phyloP scores from a whole-genome alignment of 371 early-diverging fungal species.

The Enterospora canceri region DNA sequence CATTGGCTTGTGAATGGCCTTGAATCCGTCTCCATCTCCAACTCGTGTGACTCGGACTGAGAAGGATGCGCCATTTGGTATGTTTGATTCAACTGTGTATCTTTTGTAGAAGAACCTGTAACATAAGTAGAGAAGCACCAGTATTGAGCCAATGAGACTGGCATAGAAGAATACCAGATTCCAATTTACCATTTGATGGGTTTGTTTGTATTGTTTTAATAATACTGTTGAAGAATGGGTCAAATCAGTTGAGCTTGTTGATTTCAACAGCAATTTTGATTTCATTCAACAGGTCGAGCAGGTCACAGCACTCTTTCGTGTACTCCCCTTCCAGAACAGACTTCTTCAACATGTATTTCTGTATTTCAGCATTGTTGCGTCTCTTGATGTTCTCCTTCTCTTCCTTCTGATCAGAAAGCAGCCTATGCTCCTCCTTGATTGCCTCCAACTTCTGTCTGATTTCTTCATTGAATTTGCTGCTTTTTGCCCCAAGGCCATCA shows the following conservation, averaged over 20 bases:
- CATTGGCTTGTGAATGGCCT: constrained; percentile 22
- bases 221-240: no score
- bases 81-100: background rate
- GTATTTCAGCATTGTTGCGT: constrained; percentile 34
- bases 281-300: background rate
- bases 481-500: constrained; percentile 25
- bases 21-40: constrained; percentile 44
- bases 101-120: background rate
- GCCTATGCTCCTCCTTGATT: constrained; percentile 30
- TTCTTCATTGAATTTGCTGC: constrained; percentile 29
- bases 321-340: constrained; percentile 1
- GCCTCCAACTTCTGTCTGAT: constrained; percentile 26
- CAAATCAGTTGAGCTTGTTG: no score
- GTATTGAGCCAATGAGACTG: no score
- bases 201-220: no score
- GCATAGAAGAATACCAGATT: no score
- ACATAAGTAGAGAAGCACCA: background rate
- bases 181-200: no score
- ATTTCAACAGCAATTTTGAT: constrained; percentile 4
- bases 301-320: constrained; percentile 6
- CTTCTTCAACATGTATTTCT: constrained; percentile 6
- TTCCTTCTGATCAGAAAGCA: constrained; percentile 22
- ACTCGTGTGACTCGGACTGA: constrained; percentile 15
- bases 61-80: background rate
- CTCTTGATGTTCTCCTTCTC: constrained; percentile 14